A percentile compares a stretch with the other conserved stretches of the same genome.
These are phyloP conservation scores for Sparassis latifolia DNA, from an alignment of 1,284 basidiomycete species.

Conservation along the genomic window DNA sequence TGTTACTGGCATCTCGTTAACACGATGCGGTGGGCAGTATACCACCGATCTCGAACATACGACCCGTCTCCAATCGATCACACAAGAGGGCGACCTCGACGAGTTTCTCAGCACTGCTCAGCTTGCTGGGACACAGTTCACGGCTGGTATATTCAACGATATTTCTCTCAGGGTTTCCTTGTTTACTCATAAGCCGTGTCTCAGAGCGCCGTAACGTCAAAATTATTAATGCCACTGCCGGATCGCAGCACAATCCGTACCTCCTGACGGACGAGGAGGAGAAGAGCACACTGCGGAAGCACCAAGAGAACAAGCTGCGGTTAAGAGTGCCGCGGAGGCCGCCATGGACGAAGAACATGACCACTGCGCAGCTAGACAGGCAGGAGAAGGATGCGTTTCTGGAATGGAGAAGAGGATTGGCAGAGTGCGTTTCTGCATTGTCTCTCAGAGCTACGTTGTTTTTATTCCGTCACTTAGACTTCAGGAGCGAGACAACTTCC, in stretches of 20 bases:
- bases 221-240: constrained; percentile 70
- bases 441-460: background rate
- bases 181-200: constrained; percentile 1
- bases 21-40: constrained; percentile 45
- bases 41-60: constrained; percentile 68
- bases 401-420: constrained; percentile 88
- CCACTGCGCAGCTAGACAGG: constrained; percentile 71
- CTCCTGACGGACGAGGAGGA: constrained; percentile 85
- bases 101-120: constrained; percentile 96
- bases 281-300: constrained; percentile 63
- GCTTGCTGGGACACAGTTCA: constrained; percentile 93
- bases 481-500: constrained; percentile 73
- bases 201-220: constrained; percentile 89
- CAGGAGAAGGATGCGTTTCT: constrained; percentile 87
- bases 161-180: background rate
- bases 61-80: constrained; percentile 83
- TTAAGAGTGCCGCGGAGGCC: constrained; percentile 84
- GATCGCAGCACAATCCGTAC: constrained; percentile 75
- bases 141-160: constrained; percentile 64
- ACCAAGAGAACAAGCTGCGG: constrained; percentile 65
- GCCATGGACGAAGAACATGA: constrained; percentile 78
- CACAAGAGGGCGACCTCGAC: constrained; percentile 93
- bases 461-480: constrained; percentile 37
- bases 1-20: background rate
- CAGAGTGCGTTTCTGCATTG: constrained; percentile 53